Evolutionary conservation across 2,329 filamentous ascomycete genomes (phyloP), one percentile per base, ranked within the genome.

Genomic region (Sclerotinia spermophila): DNA sequence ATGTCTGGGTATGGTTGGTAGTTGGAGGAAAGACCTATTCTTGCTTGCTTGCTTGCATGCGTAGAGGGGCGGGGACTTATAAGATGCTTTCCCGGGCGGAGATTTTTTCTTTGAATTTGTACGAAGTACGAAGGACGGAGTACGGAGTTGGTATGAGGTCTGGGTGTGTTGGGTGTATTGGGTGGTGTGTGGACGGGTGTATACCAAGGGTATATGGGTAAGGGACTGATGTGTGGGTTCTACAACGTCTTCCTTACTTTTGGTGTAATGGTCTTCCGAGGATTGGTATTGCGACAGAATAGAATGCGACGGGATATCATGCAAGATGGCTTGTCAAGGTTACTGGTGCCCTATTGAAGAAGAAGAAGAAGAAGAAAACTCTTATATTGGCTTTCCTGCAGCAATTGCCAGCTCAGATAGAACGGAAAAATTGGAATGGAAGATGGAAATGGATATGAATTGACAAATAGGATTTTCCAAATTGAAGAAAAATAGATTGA

Each of bases 311-410:
- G 51, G 59, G 59, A 69, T 53, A 42, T n/a, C n/a, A n/a, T 69
- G 68, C 59, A 48, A 69, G 68, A 69, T 69, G 68, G 68, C 68
- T 69, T 69, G 67, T 69, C 67, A 68, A 68, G 55, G 67, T 68
- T 68, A 68, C 67, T 48, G 30, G 56, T 21, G 56, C 35, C 55
- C 55, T 61, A 40, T 62, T 13, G 24, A 55, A 11, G 24, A 27
- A 27, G 13, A 21, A 44, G 17, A 17, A 30, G n/a, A n/a, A n/a
- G n/a, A n/a, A n/a, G n/a, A n/a, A 27, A 30, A 17, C 48, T 53
- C 33, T 30, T 53, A 40, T 53, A 30, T 53, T 66, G 62, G n/a
- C 3, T 30, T 48, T 58, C 10, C 60, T 66, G 68, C 60, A 70
- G 68, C 30, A 66, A 70, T 48, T 70, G 60, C 68, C 68, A 70